Percentiles rank a stretch among this genome's conserved stretches.
Conservation (phyloP, 2,329 filamentous ascomycete genomes). For the Fusarium concolor region DNA sequence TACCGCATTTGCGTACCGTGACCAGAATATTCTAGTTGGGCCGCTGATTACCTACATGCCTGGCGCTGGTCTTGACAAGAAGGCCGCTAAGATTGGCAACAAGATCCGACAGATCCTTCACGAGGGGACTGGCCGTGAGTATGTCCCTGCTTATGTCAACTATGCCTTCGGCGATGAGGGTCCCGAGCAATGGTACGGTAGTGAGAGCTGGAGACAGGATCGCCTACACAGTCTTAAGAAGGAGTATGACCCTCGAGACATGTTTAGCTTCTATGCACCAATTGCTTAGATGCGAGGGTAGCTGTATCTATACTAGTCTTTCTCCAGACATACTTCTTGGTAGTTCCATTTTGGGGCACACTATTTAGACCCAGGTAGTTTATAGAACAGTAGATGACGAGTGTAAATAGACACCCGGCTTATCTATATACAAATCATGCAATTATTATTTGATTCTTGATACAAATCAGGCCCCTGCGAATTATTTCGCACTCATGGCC, state of each 20-base stretch:
- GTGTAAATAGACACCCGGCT: too few relatives aligned
- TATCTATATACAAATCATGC: too few relatives aligned
- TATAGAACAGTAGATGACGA: too few relatives aligned
- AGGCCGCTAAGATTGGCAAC: constrained; percentile 29
- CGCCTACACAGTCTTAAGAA: constrained; percentile 59
- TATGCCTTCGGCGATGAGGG: constrained; percentile 63
- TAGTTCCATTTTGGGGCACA: too few relatives aligned
- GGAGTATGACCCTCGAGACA: constrained; percentile 59
- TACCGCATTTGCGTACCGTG: constrained; percentile 33
- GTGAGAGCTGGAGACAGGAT: constrained; percentile 60
- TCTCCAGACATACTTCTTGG: too few relatives aligned
- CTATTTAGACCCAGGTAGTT: too few relatives aligned
- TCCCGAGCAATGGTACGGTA: constrained; percentile 58
- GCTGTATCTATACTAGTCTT: background rate
- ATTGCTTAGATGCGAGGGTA: background rate
- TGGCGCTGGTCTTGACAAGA: constrained; percentile 7
- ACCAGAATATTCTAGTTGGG: constrained; percentile 34
- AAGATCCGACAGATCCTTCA: constrained; percentile 29
- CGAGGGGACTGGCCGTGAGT: constrained; percentile 8
- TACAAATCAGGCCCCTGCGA: too few relatives aligned
- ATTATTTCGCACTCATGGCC: too few relatives aligned
- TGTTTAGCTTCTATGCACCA: constrained; percentile 56
- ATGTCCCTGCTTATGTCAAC: constrained; percentile 55
- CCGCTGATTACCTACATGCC: constrained; percentile 33
- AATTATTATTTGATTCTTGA: too few relatives aligned